Base-by-base conservation (phyloP, 2,329 filamentous ascomycete species). In the Microsporum canis region DNA sequence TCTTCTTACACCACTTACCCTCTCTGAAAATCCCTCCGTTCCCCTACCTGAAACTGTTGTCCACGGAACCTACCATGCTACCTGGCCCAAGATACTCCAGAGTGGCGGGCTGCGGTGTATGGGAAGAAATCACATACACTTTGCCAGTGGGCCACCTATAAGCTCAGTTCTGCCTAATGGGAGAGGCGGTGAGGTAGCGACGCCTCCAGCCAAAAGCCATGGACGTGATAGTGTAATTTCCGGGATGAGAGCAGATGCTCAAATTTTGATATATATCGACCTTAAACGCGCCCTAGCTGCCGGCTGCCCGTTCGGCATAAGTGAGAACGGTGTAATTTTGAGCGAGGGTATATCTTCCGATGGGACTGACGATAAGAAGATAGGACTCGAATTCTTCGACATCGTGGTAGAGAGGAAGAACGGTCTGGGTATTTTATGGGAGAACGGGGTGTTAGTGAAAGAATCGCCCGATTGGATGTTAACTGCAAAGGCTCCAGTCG, bases 91-190 rank as follows among this genome's bases (percentile, higher is more conserved):
- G 8, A 97, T 99, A 63, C 73, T 91, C 8, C 79, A 80, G n/a
- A 79, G 82, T 0, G 91, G 91, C 3, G 91, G 92, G 0, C 76
- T 99, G 62, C 85, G 83, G 67, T 82, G 81, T 62, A 97, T 97
- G 94, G 80, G 79, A 0, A 77, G 94, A 60, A 95, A 88, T 65
- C 92, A 97, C 70, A 87, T 97, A 33, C 94, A 99, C 75, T 96
- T 94, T 71, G 88, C 89, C 1, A 84, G 84, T 4, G 90, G 89
- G 0, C 76, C 91, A 10, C 85, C 88, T 0, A 66, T 72, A 49
- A 68, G 71, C 3, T 68, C 70, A 14, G 68, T 76, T 43, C 60
- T 73, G 63, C 66, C 70, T 61, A 36, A 69, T 63, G 58, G 65
- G 3, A 56, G 60, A 4, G 64, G 65, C 14, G 65, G 65, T 5